Base-by-base conservation (phyloP, 2,329 filamentous ascomycete species). In the Nothophaeocryptopus gaeumannii region DNA sequence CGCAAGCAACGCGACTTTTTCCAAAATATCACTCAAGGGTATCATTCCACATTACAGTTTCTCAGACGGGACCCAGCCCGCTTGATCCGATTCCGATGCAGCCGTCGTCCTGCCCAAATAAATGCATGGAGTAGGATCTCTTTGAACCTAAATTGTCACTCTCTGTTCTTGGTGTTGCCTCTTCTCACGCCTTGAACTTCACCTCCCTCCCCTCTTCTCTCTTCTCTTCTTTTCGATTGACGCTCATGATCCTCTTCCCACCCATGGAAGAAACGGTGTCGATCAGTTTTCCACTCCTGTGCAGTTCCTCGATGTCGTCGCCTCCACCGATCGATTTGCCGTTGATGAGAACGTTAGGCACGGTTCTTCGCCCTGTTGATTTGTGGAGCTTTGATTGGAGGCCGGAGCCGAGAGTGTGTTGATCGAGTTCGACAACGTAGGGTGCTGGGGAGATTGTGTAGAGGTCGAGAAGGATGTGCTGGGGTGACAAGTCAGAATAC, bases 311-410 rank as follows among this genome's bases (percentile, higher is more conserved):
- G 49, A 99, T 80, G 53, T 96, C 89, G 66, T 97, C 92, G 42
- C 89, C 84, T 15, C 93, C 93, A 39, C 93, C 93, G 54, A 97
- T 89, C 70, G 87, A 93, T 68, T 85, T 84, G 39, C 89, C 90
- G 63, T 89, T 88, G 62, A 99, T 78, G 60, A 99, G 78, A 32
- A 97, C 80, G 66, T 99, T 99, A 12, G 93, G 93, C 0, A 99
- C 93, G 0, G 93, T 99, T 52, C 76, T 78, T 42, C 92, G 81
- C 38, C 88, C 87, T 0, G 93, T 97, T 65, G 81, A 85, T 52
- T 84, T 79, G 12, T 71, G 78, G 8, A 99, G 76, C 13, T 82
- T 78, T 8, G 78, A 79, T 70, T 99, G 93, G 36, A 99, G 72
- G 12, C 56, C 59, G 1, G 73, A 65, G 32, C 92, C 93, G 10